Evolutionary conservation across 2,329 filamentous ascomycete species (phyloP).

Genomic region (Nannizzia gypsea): DNA sequence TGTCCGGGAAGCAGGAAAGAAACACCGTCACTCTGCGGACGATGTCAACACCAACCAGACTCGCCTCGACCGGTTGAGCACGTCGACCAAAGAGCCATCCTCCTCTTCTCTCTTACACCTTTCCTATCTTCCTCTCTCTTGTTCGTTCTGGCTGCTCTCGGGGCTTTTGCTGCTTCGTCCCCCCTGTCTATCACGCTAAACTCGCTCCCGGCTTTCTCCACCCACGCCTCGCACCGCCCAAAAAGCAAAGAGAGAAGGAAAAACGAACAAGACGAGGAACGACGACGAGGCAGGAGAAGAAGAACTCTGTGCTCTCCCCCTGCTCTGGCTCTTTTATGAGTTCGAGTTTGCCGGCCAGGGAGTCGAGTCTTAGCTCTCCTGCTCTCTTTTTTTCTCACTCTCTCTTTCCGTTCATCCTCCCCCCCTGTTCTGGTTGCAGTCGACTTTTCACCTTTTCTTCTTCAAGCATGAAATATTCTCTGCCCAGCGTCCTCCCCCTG

Average conservation of each 20-base stretch:
- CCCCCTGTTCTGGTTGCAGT: background rate
- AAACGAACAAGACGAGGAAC: too few species aligned
- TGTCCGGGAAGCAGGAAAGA: background rate
- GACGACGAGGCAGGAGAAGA: too few species aligned
- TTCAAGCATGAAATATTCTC: too few species aligned
- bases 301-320: too few species aligned
- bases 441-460: too few species aligned
- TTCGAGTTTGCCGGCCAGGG: background rate
- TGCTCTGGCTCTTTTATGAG: background rate
- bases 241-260: background rate
- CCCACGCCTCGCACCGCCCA: slow-evolving; percentile 7
- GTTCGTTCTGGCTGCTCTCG: background rate
- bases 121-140: background rate
- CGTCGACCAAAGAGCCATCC: background rate
- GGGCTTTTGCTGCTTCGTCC: background rate
- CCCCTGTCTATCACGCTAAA: slow-evolving; percentile 7
- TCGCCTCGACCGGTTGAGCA: background rate
- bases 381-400: background rate
- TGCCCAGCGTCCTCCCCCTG: background rate
- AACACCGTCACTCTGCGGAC: background rate
- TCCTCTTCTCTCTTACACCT: background rate
- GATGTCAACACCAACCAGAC: background rate
- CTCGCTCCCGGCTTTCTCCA: slow-evolving; percentile 8
- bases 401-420: background rate
- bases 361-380: background rate